Percentiles rank a stretch among this genome's conserved stretches.
Evolutionary conservation across 2,329 filamentous ascomycete genomes (phyloP).

Genomic region (Colletotrichum horii): DNA sequence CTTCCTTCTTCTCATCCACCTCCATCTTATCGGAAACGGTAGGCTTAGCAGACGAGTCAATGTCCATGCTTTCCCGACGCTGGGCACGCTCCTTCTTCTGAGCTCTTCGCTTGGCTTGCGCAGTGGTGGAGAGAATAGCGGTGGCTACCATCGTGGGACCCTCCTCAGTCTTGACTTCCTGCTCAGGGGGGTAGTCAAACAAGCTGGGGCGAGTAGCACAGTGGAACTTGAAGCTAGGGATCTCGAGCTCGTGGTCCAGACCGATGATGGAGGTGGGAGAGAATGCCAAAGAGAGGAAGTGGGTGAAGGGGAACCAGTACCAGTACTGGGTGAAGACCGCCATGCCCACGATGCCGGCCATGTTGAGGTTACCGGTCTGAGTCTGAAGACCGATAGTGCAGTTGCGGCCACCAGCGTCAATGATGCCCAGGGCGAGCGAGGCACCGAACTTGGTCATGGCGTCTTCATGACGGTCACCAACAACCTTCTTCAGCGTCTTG

Average conservation of each 20-base stretch:
- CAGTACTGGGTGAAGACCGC: conserved; percentile 99
- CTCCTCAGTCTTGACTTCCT: conserved; percentile 93
- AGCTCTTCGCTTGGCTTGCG: conserved; percentile 93
- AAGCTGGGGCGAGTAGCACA: conserved; percentile 92
- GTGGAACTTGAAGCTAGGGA: conserved; percentile 94
- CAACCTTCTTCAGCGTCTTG: conserved; percentile 92
- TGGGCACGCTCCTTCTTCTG: conserved; percentile 93
- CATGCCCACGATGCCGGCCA: conserved; percentile 97
- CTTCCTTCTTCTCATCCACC: conserved; percentile 69
- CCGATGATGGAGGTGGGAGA: conserved; percentile 96
- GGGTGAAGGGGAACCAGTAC: conserved; percentile 99
- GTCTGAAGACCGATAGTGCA: conserved; percentile 98
- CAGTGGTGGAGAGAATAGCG: conserved; percentile 93
- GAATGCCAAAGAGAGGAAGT: conserved; percentile 95
- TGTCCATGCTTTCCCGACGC: conserved; percentile 92
- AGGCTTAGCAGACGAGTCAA: conserved; percentile 77
- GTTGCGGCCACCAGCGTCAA: conserved; percentile 96
- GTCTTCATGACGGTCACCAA: conserved; percentile 94
- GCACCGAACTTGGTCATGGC: conserved; percentile 99
- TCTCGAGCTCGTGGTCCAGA: conserved; percentile 90
- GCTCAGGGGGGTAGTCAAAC: conserved; percentile 97
- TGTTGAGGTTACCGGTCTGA: conserved; percentile 97
- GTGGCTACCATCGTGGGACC: conserved; percentile 93
- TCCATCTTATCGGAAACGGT: conserved; percentile 83
- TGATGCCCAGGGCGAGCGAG: conserved; percentile 92